These are phyloP conservation scores for Lactuca saligna DNA, from an alignment of 129 eudicot genomes.

Conservation along the genomic window DNA sequence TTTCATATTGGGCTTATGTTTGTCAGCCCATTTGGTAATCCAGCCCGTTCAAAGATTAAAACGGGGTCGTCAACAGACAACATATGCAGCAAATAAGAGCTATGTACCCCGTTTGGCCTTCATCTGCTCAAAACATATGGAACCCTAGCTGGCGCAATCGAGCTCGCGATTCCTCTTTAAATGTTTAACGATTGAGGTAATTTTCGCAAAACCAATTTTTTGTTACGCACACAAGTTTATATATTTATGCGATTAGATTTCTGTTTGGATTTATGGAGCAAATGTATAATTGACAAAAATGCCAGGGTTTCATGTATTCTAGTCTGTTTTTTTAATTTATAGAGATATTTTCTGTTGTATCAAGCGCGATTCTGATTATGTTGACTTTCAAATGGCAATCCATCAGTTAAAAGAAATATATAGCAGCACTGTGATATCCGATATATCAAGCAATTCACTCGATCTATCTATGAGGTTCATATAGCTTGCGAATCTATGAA, in stretches of 20 bases:
- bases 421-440: background rate
- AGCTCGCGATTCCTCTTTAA: slow-evolving; percentile 10
- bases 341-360: background rate
- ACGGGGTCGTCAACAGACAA: background rate
- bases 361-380: background rate
- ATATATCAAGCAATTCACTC: too few relatives aligned
- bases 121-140: slow-evolving; percentile 12
- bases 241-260: background rate
- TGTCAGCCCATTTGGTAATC: background rate
- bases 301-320: slow-evolving; percentile 1
- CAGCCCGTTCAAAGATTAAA: background rate
- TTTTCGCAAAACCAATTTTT: background rate
- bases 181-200: slow-evolving; percentile 13
- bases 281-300: background rate
- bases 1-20: background rate
- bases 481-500: background rate
- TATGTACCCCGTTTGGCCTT: background rate
- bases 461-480: background rate
- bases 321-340: slow-evolving; percentile 9
- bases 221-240: background rate
- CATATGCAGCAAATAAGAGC: slow-evolving; percentile 7
- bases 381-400: background rate
- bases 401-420: background rate
- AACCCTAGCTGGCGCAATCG: slow-evolving; percentile 23
- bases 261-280: slow-evolving; percentile 9